These are phyloP conservation scores for Aleurites moluccanus DNA, from an alignment of 441 rosid species.

Conservation along the genomic window DNA sequence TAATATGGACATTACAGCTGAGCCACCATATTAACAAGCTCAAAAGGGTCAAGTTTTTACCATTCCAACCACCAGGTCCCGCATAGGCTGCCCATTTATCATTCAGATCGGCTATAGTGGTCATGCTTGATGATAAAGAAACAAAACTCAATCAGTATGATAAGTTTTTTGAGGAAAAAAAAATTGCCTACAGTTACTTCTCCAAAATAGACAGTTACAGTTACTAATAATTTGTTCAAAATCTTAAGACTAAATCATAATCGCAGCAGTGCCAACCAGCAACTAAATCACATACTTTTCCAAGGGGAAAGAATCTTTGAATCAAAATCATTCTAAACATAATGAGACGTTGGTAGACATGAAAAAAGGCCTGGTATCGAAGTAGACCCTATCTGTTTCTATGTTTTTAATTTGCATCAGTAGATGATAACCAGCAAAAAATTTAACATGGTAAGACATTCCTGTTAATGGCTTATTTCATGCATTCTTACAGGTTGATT, in stretches of 20 bases:
- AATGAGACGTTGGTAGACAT: background rate
- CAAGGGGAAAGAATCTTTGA: background rate
- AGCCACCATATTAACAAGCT: background rate
- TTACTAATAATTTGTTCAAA: background rate
- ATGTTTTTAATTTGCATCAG: background rate
- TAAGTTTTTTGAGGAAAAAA: background rate
- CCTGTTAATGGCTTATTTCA: no score
- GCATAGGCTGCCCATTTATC: constrained; percentile 97
- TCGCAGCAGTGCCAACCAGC: background rate
- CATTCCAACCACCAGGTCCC: constrained; percentile 99
- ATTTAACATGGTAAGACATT: no score
- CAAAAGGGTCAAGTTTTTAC: constrained; percentile 36
- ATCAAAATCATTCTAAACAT: background rate
- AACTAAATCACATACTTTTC: background rate
- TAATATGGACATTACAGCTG: background rate
- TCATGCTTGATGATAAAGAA: constrained; percentile 58
- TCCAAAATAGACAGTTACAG: no score
- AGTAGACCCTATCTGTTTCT: background rate
- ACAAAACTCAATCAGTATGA: constrained; percentile 25
- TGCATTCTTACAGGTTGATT: no score
- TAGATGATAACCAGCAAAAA: background rate
- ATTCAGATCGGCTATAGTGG: constrained; percentile 81
- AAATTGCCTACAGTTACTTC: background rate
- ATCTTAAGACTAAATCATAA: constrained; percentile 1
- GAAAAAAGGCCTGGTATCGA: constrained; percentile 5